phyloP scores from a whole-genome alignment of 345 rosid genomes.

The Carallia pectinifolia region DNA sequence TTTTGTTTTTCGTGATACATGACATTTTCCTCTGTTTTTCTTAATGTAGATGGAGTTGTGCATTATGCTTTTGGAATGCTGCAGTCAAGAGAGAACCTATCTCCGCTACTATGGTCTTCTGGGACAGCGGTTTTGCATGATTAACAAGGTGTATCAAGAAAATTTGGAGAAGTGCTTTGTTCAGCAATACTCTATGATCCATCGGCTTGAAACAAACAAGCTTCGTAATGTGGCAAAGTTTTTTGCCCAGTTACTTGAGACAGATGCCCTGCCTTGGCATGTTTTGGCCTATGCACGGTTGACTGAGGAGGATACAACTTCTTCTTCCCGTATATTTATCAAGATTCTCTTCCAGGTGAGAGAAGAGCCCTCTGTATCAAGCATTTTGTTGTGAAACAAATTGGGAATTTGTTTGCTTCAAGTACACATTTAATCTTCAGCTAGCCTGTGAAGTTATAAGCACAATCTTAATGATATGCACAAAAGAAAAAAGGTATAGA shows the following conservation, averaged over 20 bases:
- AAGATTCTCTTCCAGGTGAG: slow-evolving; percentile 94
- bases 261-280: slow-evolving; percentile 93
- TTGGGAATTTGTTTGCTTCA: neutral
- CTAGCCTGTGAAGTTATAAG: neutral
- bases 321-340: slow-evolving; percentile 88
- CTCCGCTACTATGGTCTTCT: slow-evolving; percentile 82
- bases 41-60: slow-evolving; percentile 86
- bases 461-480: neutral
- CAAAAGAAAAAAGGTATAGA: neutral
- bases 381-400: neutral
- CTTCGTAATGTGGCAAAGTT: slow-evolving; percentile 85
- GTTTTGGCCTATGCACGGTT: slow-evolving; percentile 71
- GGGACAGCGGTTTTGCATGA: slow-evolving; percentile 92
- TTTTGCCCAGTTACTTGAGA: slow-evolving; percentile 88
- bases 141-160: slow-evolving; percentile 79
- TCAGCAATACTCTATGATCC: slow-evolving; percentile 91
- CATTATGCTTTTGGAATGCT: slow-evolving; percentile 88
- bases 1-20: neutral
- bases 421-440: no score
- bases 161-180: slow-evolving; percentile 86
- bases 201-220: slow-evolving; percentile 84
- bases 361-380: neutral
- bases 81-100: slow-evolving; percentile 91
- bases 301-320: slow-evolving; percentile 91
- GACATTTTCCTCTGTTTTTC: slow-evolving; percentile 7